A percentile compares a stretch with the other conserved stretches of the same genome.
phyloP scores from a whole-genome alignment of 495 filamentous ascomycete genomes.

The Aspergillus incahuasiensis region DNA sequence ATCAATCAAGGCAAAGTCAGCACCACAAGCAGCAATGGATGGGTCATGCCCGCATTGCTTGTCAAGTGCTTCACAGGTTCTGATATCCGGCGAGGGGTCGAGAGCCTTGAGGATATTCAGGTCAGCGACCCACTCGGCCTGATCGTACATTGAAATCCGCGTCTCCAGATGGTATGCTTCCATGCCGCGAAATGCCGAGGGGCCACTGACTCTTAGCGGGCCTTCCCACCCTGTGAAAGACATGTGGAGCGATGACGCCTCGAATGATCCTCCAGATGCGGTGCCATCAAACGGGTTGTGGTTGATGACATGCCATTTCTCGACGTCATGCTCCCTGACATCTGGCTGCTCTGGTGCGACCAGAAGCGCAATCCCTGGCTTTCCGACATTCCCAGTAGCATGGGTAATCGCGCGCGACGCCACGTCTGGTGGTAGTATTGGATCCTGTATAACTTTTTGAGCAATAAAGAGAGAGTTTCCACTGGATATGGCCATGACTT shows the following conservation, averaged over 20 bases:
- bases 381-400: conserved; percentile 7
- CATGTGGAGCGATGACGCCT: conserved; percentile 8
- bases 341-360: conserved; percentile 1
- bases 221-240: conserved; percentile 10
- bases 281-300: conserved; percentile 9
- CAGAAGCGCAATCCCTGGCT: conserved; percentile 9
- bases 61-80: neutral
- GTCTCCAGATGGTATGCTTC: conserved; percentile 10
- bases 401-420: neutral
- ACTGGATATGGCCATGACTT: conserved; percentile 4
- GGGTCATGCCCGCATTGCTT: neutral
- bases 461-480: conserved; percentile 13
- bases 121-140: conserved; percentile 10
- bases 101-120: conserved; percentile 7
- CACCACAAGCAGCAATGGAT: neutral
- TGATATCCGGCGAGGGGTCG: neutral
- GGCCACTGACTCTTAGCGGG: neutral
- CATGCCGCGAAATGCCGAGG: neutral
- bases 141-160: conserved; percentile 2
- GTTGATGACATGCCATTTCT: conserved; percentile 6
- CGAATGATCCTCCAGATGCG: neutral
- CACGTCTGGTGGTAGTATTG: neutral
- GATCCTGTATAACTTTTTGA: neutral
- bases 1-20: conserved; percentile 3
- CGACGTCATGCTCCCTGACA: neutral